Percentiles rank a stretch among this genome's conserved stretches.
These are phyloP conservation scores for Pseudodiploospora longispora DNA, from an alignment of 2,329 filamentous ascomycete genomes.

Conservation along the genomic window DNA sequence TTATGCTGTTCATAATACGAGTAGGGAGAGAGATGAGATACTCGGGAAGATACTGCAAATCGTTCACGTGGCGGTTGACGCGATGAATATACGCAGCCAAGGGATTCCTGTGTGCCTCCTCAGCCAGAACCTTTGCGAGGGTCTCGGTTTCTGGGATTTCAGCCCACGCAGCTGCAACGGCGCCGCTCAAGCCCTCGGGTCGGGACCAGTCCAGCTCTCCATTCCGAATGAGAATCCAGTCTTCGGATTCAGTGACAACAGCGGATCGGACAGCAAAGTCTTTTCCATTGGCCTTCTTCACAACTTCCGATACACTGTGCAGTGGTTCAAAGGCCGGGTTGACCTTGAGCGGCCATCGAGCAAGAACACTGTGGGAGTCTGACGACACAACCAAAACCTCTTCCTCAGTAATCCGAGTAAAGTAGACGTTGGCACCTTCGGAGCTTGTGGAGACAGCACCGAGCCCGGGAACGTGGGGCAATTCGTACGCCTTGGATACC, in stretches of 20 bases:
- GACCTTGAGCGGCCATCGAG: slow-evolving; percentile 58
- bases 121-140: slow-evolving; percentile 71
- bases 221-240: slow-evolving; percentile 81
- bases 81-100: slow-evolving; percentile 81
- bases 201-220: slow-evolving; percentile 74
- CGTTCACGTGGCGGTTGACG: slow-evolving; percentile 69
- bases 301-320: slow-evolving; percentile 73
- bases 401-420: slow-evolving; percentile 70
- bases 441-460: slow-evolving; percentile 76
- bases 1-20: slow-evolving; percentile 57
- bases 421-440: slow-evolving; percentile 75
- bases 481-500: slow-evolving; percentile 69
- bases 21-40: slow-evolving; percentile 64
- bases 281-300: slow-evolving; percentile 55
- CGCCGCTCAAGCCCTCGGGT: slow-evolving; percentile 72
- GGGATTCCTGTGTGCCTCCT: slow-evolving; percentile 77
- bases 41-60: slow-evolving; percentile 67
- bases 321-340: slow-evolving; percentile 39
- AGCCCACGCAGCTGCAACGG: slow-evolving; percentile 72
- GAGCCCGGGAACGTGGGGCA: slow-evolving; percentile 61
- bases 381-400: slow-evolving; percentile 71
- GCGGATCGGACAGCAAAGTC: slow-evolving; percentile 74
- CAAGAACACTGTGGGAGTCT: slow-evolving; percentile 65
- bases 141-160: slow-evolving; percentile 66
- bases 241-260: slow-evolving; percentile 55